Evolutionary conservation across 257 asterid genomes (phyloP).

Genomic region (Euphrasia confusa): DNA sequence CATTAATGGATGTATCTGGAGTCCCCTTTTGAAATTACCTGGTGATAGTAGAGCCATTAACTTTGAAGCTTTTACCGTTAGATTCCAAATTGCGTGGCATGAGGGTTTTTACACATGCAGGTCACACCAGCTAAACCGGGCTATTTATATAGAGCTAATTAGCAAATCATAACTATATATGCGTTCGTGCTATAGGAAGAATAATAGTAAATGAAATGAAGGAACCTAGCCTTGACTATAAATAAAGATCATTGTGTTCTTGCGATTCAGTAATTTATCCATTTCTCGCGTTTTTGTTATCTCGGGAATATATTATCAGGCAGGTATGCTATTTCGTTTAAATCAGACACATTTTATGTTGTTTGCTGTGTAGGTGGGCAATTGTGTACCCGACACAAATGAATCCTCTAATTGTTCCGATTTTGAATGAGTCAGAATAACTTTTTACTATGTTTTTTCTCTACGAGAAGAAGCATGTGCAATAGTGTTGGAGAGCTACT

Average conservation of each 20-base stretch:
- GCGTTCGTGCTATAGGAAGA: neutral
- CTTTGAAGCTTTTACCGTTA: conserved; percentile 5
- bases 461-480: conserved; percentile 18
- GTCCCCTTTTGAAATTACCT: neutral
- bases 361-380: conserved; percentile 62
- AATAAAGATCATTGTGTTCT: neutral
- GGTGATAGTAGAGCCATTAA: neutral
- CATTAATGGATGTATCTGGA: conserved; percentile 1
- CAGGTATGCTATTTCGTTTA: neutral
- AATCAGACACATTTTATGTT: conserved; percentile 15
- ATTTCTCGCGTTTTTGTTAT: neutral
- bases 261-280: neutral
- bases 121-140: neutral
- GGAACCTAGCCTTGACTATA: neutral
- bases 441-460: conserved; percentile 12
- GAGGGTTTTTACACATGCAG: conserved; percentile 9
- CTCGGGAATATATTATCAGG: neutral
- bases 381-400: conserved; percentile 83
- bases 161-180: too few relatives aligned
- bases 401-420: conserved; percentile 88
- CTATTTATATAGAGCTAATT: neutral
- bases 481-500: conserved; percentile 17
- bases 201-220: neutral
- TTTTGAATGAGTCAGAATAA: conserved; percentile 63
- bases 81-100: conserved; percentile 14